Conservation (phyloP, 75 land plant genomes). For the Sequoia sempervirens region DNA sequence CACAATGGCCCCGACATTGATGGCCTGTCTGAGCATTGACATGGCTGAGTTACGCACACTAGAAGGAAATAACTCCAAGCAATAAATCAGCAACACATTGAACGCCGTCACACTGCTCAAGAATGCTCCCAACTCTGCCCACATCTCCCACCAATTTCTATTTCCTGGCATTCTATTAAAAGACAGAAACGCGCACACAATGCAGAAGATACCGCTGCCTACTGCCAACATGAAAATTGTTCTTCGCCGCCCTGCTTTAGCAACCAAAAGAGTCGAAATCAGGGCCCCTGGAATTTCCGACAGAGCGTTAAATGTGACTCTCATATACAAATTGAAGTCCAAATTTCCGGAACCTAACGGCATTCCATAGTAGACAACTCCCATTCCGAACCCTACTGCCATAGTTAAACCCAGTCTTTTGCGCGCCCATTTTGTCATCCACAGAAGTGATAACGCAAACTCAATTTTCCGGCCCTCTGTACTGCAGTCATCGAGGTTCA, state of each 20-base stretch:
- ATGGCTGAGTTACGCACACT: constrained; percentile 53
- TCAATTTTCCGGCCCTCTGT: background rate
- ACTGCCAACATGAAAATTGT: constrained; percentile 15
- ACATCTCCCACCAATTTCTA: constrained; percentile 13
- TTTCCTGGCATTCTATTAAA: background rate
- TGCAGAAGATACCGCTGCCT: constrained; percentile 24
- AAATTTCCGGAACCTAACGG: constrained; percentile 41
- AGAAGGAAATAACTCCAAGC: constrained; percentile 50
- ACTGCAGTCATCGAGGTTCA: background rate
- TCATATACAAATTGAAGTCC: constrained; percentile 38
- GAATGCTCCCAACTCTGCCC: constrained; percentile 29
- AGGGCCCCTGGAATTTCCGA: constrained; percentile 42
- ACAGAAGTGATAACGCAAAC: constrained; percentile 27
- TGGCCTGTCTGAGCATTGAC: constrained; percentile 51
- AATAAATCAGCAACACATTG: constrained; percentile 33
- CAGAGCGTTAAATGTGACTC: constrained; percentile 46
- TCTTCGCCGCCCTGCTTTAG: constrained; percentile 15
- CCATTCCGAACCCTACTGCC: constrained; percentile 35
- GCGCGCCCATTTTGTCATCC: constrained; percentile 25
- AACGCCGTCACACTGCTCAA: constrained; percentile 36
- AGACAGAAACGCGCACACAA: constrained; percentile 10
- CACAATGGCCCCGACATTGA: constrained; percentile 31
- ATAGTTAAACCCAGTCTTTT: constrained; percentile 24
- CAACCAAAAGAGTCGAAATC: constrained; percentile 30
- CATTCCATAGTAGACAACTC: constrained; percentile 51